Percentiles rank a stretch among this genome's conserved stretches.
phyloP scores from a whole-genome alignment of 257 asterid genomes.

The Ocimum tenuiflorum region DNA sequence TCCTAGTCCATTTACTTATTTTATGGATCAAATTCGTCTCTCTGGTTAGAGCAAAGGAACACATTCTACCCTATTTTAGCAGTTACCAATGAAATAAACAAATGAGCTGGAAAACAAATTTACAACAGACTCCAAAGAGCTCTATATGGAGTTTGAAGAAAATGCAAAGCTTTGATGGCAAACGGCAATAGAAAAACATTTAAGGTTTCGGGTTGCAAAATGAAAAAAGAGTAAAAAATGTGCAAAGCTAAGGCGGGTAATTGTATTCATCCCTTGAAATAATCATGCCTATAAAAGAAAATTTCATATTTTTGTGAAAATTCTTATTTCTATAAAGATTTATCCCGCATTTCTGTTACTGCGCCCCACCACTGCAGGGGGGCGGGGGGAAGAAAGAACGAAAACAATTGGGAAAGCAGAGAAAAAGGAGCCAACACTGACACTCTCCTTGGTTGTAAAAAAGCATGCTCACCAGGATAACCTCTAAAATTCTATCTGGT shows the following conservation, averaged over 20 bases:
- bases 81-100: neutral
- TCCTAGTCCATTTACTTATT: neutral
- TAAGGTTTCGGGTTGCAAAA: neutral
- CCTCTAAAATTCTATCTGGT: too few species aligned
- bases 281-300: neutral
- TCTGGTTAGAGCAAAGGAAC: neutral
- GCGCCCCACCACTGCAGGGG: neutral
- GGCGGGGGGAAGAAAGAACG: neutral
- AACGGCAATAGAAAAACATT: neutral
- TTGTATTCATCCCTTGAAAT: neutral
- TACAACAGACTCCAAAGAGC: neutral
- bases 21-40: neutral
- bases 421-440: neutral
- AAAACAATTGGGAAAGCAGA: neutral
- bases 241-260: neutral
- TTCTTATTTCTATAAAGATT: neutral
- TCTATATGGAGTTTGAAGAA: neutral
- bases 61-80: neutral
- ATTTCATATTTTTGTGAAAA: neutral
- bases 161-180: neutral
- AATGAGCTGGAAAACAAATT: neutral
- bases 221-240: neutral
- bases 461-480: too few species aligned
- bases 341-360: neutral
- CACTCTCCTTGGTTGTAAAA: too few species aligned